Percentiles rank a stretch among this genome's conserved stretches.
Evolutionary conservation across 108 stramenopile species (phyloP).

Genomic region (Skeletonema potamos): DNA sequence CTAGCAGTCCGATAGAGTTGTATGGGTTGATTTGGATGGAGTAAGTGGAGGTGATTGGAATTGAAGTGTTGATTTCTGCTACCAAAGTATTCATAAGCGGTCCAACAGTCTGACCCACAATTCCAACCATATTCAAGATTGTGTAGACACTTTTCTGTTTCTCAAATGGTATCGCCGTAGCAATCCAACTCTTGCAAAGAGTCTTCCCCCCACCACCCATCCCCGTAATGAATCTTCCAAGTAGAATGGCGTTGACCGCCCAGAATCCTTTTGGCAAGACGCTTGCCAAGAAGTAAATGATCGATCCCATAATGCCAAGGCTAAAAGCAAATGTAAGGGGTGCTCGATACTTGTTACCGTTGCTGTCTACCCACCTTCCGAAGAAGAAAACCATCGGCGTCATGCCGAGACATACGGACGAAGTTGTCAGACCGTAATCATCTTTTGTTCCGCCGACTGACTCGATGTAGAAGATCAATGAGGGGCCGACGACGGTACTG

Average conservation of each 20-base stretch:
- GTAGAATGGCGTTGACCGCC: neutral
- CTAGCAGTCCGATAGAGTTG: constrained; percentile 2
- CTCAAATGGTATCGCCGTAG: constrained; percentile 8
- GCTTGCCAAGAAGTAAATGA: constrained; percentile 21
- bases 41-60: constrained; percentile 1
- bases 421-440: constrained; percentile 20
- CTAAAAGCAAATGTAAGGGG: constrained; percentile 5
- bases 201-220: constrained; percentile 13
- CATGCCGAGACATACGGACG: neutral
- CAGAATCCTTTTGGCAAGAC: neutral
- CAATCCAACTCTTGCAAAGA: constrained; percentile 5
- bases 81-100: constrained; percentile 14
- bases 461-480: constrained; percentile 27
- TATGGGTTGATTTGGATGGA: neutral
- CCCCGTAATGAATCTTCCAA: constrained; percentile 13
- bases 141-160: constrained; percentile 5
- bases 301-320: constrained; percentile 15
- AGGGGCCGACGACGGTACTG: constrained; percentile 4
- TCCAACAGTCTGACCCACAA: constrained; percentile 3
- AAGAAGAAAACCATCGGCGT: constrained; percentile 5
- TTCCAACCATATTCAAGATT: constrained; percentile 4
- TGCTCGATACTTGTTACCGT: constrained; percentile 19
- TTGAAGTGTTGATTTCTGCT: neutral
- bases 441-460: constrained; percentile 22
- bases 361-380: constrained; percentile 26